These are phyloP conservation scores for Geosmithia putterillii DNA, from an alignment of 2,329 filamentous ascomycete genomes.

Conservation along the genomic window DNA sequence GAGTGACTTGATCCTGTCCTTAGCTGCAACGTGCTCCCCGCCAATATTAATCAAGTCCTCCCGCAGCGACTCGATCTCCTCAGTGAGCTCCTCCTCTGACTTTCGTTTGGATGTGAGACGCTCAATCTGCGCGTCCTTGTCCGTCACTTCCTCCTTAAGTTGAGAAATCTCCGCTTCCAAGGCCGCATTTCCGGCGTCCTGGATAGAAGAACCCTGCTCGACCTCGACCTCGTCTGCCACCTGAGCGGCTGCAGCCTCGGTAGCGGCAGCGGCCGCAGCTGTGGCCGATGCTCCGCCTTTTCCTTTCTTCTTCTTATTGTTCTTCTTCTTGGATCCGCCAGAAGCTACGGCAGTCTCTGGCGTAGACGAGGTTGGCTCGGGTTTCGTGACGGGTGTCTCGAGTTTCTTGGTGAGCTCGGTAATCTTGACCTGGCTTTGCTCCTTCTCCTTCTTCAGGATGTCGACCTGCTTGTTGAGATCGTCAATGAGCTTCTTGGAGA, in stretches of 20 bases:
- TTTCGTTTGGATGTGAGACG: constrained; percentile 56
- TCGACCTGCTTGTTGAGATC: constrained; percentile 23
- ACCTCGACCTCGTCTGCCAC: constrained; percentile 24
- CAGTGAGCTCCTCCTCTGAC: constrained; percentile 65
- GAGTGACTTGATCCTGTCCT: constrained; percentile 62
- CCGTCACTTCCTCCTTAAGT: constrained; percentile 39
- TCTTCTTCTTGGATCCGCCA: constrained; percentile 30
- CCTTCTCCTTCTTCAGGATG: constrained; percentile 18
- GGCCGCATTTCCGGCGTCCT: constrained; percentile 17
- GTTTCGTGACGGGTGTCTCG: constrained; percentile 11
- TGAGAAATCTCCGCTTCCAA: constrained; percentile 36
- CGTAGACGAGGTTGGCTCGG: constrained; percentile 8
- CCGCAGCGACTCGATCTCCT: constrained; percentile 75
- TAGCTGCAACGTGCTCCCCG: constrained; percentile 72
- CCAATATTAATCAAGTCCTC: constrained; percentile 72
- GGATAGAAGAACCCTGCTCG: constrained; percentile 17
- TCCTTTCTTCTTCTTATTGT: constrained; percentile 87
- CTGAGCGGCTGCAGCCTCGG: constrained; percentile 10
- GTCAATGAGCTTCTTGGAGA: constrained; percentile 28
- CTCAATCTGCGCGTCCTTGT: constrained; percentile 63
- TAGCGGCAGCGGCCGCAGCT: too few relatives aligned
- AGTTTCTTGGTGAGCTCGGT: constrained; percentile 32
- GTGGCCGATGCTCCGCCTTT: constrained; percentile 49
- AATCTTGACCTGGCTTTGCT: constrained; percentile 17
- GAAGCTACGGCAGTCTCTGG: constrained; percentile 11